Evolutionary conservation across 306 rosid genomes (phyloP).

Genomic region (Medicago truncatula): MtrunA17r5.0-ANR NC_053045.1:32104501-32105000

Average conservation of each 20-base stretch:
- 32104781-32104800: conserved; percentile 58
- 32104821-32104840: background rate
- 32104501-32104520: conserved; percentile 6
- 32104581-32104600: conserved; percentile 59
- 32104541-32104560: conserved; percentile 8
- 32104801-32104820: conserved; percentile 59
- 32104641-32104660: background rate
- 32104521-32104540: conserved; percentile 5
- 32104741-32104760: conserved; percentile 44
- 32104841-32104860: background rate
- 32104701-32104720: conserved; percentile 61
- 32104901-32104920: no score
- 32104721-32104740: conserved; percentile 58
- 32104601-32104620: conserved; percentile 47
- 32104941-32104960: no score
- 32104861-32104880: no score
- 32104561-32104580: conserved; percentile 61
- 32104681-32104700: conserved; percentile 42
- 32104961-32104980: background rate
- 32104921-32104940: no score
- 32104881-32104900: no score
- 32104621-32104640: conserved; percentile 1
- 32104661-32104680: conserved; percentile 1
- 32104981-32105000: conserved; percentile 65
- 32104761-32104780: conserved; percentile 68